These are phyloP conservation scores for Stropharia rugosoannulata DNA, from an alignment of 768 basidiomycete genomes.

Conservation along the genomic window DNA sequence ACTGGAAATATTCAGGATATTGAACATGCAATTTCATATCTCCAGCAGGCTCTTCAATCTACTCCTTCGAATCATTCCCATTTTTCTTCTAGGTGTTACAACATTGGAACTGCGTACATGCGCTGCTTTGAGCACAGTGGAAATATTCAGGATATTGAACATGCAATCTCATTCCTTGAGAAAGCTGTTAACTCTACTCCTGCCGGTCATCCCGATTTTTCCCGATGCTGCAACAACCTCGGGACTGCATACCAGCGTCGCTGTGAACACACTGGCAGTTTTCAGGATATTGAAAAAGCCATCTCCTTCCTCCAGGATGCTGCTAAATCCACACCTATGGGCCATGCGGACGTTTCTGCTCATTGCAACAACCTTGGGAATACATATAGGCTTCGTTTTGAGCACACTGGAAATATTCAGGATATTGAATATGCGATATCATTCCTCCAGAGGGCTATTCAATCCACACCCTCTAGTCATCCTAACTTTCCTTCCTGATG, in stretches of 20 bases:
- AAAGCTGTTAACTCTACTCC: too few species aligned
- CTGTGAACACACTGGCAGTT: background rate
- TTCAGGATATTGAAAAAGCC: too few species aligned
- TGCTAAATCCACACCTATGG: constrained; percentile 10
- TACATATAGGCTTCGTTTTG: background rate
- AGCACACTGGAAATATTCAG: background rate
- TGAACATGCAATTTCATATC: constrained; percentile 1
- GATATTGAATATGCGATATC: constrained; percentile 1
- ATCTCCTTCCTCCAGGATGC: background rate
- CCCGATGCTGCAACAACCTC: background rate
- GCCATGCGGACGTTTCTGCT: constrained; percentile 14
- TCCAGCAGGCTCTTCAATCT: constrained; percentile 1
- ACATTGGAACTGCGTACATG: too few species aligned
- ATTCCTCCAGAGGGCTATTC: constrained; percentile 2
- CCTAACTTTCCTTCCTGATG: too few species aligned
- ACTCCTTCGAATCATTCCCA: constrained; percentile 1
- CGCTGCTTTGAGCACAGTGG: too few species aligned
- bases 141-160: too few species aligned
- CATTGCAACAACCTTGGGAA: constrained; percentile 20
- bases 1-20: background rate
- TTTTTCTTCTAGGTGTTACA: too few species aligned
- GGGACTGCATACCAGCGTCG: background rate
- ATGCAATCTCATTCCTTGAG: too few species aligned
- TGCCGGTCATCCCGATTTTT: background rate
- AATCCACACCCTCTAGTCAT: background rate